Percentiles rank a stretch among this genome's conserved stretches.
Evolutionary conservation across 1,139 yeast species (phyloP).

Genomic region (Zygotorulaspora mrakii): DNA sequence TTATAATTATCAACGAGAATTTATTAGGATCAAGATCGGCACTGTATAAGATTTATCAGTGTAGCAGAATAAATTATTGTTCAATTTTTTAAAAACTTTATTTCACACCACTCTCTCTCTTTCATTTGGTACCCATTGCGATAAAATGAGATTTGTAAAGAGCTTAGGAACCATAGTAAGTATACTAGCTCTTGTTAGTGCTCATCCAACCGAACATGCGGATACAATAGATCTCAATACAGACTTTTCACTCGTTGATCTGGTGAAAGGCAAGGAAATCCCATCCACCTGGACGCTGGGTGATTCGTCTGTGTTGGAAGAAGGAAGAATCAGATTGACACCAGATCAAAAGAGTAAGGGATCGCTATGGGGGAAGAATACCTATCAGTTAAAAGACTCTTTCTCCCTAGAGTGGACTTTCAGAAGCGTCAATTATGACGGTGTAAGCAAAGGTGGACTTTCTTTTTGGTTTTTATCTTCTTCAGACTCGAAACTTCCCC

Average conservation of each 20-base stretch:
- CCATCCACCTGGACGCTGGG: slow-evolving; percentile 37
- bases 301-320: slow-evolving; percentile 38
- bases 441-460: slow-evolving; percentile 37
- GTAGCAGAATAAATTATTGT: no score
- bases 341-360: slow-evolving; percentile 44
- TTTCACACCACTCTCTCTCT: no score
- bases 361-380: slow-evolving; percentile 48
- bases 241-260: slow-evolving; percentile 40
- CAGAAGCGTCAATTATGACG: slow-evolving; percentile 52
- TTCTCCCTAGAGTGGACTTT: slow-evolving; percentile 62
- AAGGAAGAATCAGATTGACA: slow-evolving; percentile 46
- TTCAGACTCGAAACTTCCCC: slow-evolving; percentile 22
- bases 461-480: slow-evolving; percentile 35
- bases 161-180: not conserved
- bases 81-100: no score
- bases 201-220: slow-evolving; percentile 9
- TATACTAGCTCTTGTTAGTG: slow-evolving; percentile 6
- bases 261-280: slow-evolving; percentile 28
- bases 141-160: not conserved
- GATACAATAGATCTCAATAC: slow-evolving; percentile 21
- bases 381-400: slow-evolving; percentile 38
- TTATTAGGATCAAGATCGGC: no score
- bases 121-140: no score
- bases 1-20: slow-evolving; percentile 1
- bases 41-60: no score